Conservation (phyloP, 2,329 filamentous ascomycete genomes). For the Penicillium sp. region DNA sequence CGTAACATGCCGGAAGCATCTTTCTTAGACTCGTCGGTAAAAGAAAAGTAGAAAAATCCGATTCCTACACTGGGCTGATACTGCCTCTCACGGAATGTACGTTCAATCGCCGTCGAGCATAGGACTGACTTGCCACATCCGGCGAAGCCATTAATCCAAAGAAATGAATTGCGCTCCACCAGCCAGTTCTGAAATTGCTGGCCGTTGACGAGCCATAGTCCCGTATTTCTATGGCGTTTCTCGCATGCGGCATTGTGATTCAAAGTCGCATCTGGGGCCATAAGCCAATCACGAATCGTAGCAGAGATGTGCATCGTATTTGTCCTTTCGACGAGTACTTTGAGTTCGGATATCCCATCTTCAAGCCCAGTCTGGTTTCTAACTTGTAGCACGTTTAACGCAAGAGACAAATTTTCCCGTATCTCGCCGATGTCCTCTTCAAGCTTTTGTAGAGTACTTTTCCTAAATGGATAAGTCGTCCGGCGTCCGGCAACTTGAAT, state of each 20-base stretch:
- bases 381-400: conserved; percentile 34
- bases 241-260: conserved; percentile 34
- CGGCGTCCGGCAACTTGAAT: conserved; percentile 15
- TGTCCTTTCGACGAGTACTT: conserved; percentile 3
- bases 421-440: conserved; percentile 39
- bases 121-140: conserved; percentile 36
- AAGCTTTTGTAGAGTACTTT: conserved; percentile 41
- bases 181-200: conserved; percentile 26
- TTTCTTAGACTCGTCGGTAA: conserved; percentile 28
- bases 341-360: conserved; percentile 5
- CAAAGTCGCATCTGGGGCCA: conserved; percentile 37
- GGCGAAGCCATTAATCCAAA: conserved; percentile 33
- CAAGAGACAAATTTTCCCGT: conserved; percentile 30
- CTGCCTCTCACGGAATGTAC: conserved; percentile 16
- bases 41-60: conserved; percentile 20
- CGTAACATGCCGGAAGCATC: conserved; percentile 24
- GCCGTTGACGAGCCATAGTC: conserved; percentile 31
- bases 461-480: conserved; percentile 28
- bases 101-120: conserved; percentile 30
- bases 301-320: conserved; percentile 23
- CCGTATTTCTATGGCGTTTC: conserved; percentile 35
- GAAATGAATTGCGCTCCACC: conserved; percentile 23
- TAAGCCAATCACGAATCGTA: conserved; percentile 33
- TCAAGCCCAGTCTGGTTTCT: conserved; percentile 5
- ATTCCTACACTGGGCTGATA: conserved; percentile 17